Evolutionary conservation across 1,139 yeast species (phyloP).

Genomic region (Hansenula anomala): DNA sequence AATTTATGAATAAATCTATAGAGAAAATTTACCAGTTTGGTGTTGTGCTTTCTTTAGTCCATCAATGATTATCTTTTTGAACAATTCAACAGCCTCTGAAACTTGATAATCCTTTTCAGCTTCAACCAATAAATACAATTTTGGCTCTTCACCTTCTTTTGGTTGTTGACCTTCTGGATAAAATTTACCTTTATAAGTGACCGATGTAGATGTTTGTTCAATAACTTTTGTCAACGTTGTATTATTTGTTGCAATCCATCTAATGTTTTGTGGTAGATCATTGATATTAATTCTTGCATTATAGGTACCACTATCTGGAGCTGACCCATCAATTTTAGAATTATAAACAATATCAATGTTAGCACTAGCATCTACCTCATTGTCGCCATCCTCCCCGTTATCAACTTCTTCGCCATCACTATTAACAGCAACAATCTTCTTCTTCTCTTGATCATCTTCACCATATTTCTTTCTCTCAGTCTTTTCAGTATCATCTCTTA

Average conservation of each 20-base stretch:
- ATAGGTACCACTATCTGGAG: slow-evolving; percentile 59
- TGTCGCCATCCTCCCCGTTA: slow-evolving; percentile 10
- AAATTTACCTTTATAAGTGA: slow-evolving; percentile 79
- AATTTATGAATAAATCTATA: too few relatives aligned
- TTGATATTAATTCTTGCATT: slow-evolving; percentile 75
- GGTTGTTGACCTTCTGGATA: slow-evolving; percentile 54
- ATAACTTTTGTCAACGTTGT: slow-evolving; percentile 61
- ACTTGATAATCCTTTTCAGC: slow-evolving; percentile 66
- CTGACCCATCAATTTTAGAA: slow-evolving; percentile 19
- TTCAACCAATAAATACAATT: slow-evolving; percentile 75
- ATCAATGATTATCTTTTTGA: slow-evolving; percentile 56
- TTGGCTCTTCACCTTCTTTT: slow-evolving; percentile 54
- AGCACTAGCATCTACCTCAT: slow-evolving; percentile 44
- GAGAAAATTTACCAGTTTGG: slow-evolving; percentile 21
- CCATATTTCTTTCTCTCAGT: slow-evolving; percentile 42
- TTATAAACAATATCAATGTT: slow-evolving; percentile 46
- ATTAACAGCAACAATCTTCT: slow-evolving; percentile 17
- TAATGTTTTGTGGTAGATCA: slow-evolving; percentile 78
- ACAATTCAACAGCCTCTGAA: slow-evolving; percentile 56
- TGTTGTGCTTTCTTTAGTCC: slow-evolving; percentile 32
- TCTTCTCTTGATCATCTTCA: slow-evolving; percentile 29
- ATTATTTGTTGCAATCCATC: slow-evolving; percentile 78
- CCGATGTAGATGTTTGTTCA: slow-evolving; percentile 71
- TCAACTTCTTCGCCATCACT: slow-evolving; percentile 18
- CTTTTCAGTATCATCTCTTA: slow-evolving; percentile 53